Conservation (phyloP, 768 basidiomycete species). For the Astraeus odoratus region DNA sequence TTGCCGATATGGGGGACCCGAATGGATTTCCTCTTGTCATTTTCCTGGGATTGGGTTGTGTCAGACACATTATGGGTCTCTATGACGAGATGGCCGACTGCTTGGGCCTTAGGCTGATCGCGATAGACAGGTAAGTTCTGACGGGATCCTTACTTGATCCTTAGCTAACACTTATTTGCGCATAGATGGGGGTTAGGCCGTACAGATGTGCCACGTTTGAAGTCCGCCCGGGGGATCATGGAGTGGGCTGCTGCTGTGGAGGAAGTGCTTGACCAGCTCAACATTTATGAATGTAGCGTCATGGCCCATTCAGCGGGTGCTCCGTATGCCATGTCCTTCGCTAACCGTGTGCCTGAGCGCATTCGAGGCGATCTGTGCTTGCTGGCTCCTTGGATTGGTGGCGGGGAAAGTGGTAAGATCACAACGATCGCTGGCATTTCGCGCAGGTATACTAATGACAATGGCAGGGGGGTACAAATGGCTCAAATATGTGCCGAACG, state of each 20-base stretch:
- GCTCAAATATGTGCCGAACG: conserved; percentile 94
- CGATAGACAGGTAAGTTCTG: conserved; percentile 75
- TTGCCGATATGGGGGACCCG: conserved; percentile 87
- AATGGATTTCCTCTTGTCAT: conserved; percentile 86
- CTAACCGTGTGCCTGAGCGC: conserved; percentile 65
- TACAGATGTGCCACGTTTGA: conserved; percentile 61
- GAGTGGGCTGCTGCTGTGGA: conserved; percentile 91
- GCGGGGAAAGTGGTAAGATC: conserved; percentile 68
- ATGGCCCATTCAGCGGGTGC: conserved; percentile 96
- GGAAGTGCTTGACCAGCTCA: conserved; percentile 78
- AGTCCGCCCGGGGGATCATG: conserved; percentile 69
- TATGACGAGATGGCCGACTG: conserved; percentile 96
- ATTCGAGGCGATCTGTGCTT: conserved; percentile 82
- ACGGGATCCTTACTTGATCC: conserved; percentile 9
- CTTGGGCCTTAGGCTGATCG: conserved; percentile 81
- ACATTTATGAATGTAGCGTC: conserved; percentile 74
- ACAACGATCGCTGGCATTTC: background rate
- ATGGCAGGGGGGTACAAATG: conserved; percentile 79
- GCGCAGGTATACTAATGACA: conserved; percentile 10
- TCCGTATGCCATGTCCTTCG: conserved; percentile 88
- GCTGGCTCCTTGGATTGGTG: conserved; percentile 95
- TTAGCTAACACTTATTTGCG: conserved; percentile 6
- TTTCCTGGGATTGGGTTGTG: conserved; percentile 91
- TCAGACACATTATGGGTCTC: conserved; percentile 88
- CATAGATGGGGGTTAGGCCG: conserved; percentile 87